A percentile compares a stretch with the other conserved stretches of the same genome.
Evolutionary conservation across 345 rosid genomes (phyloP).

Genomic region (Sonneratia alba): DNA sequence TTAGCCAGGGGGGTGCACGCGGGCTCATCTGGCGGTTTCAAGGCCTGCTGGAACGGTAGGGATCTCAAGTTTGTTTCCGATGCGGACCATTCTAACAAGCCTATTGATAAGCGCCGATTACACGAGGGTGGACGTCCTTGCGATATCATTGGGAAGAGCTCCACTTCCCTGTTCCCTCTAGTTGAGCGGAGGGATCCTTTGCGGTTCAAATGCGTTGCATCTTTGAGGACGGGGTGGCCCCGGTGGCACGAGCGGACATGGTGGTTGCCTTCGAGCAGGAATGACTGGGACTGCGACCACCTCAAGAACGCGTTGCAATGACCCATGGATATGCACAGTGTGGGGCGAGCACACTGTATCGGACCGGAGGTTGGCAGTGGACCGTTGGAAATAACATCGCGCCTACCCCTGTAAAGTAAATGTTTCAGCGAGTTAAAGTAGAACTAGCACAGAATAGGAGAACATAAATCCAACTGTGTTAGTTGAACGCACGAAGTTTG

Average conservation of each 20-base stretch:
- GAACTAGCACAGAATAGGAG: background rate
- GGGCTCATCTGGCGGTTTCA: constrained; percentile 51
- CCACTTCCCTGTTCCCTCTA: constrained; percentile 21
- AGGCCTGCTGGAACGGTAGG: constrained; percentile 36
- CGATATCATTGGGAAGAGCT: constrained; percentile 44
- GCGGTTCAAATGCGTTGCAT: no score
- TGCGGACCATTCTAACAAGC: constrained; percentile 50
- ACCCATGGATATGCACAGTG: constrained; percentile 19
- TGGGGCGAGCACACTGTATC: constrained; percentile 25
- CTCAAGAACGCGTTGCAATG: no score
- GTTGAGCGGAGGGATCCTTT: constrained; percentile 20
- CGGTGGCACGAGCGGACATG: constrained; percentile 18
- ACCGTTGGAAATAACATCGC: constrained; percentile 24
- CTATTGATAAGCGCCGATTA: constrained; percentile 52
- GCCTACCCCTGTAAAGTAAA: constrained; percentile 20
- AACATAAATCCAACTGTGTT: no score
- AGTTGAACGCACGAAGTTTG: no score
- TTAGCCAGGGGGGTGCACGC: constrained; percentile 57
- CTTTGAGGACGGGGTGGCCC: no score
- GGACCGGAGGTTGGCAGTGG: constrained; percentile 22
- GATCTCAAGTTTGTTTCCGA: constrained; percentile 28
- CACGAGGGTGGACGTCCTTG: constrained; percentile 55
- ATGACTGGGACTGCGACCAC: constrained; percentile 28
- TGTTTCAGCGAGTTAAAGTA: background rate
- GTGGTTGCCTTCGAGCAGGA: constrained; percentile 29